Conservation (phyloP, 1,139 yeast genomes). For the Geotrichum candidum region DNA sequence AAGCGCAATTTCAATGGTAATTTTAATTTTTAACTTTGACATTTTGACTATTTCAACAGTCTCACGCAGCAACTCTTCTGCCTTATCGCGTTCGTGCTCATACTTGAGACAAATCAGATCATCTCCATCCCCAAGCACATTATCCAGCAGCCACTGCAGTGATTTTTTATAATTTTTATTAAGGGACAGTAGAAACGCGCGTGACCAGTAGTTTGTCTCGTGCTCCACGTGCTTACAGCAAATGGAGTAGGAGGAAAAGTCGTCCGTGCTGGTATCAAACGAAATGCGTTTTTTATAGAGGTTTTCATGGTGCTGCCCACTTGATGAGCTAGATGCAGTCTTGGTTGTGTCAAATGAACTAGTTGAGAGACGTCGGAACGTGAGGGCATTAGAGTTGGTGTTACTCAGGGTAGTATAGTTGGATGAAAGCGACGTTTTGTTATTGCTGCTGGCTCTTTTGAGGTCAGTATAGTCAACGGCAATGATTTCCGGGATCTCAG, state of each 20-base stretch:
- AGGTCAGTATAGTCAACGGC: neutral
- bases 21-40: slow-evolving; percentile 22
- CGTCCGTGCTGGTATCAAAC: slow-evolving; percentile 11
- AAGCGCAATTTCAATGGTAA: slow-evolving; percentile 28
- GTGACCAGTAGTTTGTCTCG: slow-evolving; percentile 21
- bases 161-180: slow-evolving; percentile 21
- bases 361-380: slow-evolving; percentile 7
- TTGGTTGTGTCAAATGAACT: slow-evolving; percentile 5
- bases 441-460: neutral
- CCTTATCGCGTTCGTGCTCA: slow-evolving; percentile 20
- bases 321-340: neutral
- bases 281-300: slow-evolving; percentile 2
- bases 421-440: neutral
- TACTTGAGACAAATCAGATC: slow-evolving; percentile 27
- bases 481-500: neutral
- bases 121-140: slow-evolving; percentile 28
- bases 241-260: slow-evolving; percentile 25
- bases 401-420: slow-evolving; percentile 11
- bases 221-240: slow-evolving; percentile 26
- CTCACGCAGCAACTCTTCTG: slow-evolving; percentile 21
- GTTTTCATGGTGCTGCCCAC: neutral
- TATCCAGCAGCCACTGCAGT: slow-evolving; percentile 24
- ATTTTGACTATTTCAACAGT: slow-evolving; percentile 20
- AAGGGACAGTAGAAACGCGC: slow-evolving; percentile 23
- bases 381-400: slow-evolving; percentile 12